These are phyloP conservation scores for Nakaseomyces kungkrabaensis DNA, from an alignment of 1,139 yeast genomes.

Conservation along the genomic window DNA sequence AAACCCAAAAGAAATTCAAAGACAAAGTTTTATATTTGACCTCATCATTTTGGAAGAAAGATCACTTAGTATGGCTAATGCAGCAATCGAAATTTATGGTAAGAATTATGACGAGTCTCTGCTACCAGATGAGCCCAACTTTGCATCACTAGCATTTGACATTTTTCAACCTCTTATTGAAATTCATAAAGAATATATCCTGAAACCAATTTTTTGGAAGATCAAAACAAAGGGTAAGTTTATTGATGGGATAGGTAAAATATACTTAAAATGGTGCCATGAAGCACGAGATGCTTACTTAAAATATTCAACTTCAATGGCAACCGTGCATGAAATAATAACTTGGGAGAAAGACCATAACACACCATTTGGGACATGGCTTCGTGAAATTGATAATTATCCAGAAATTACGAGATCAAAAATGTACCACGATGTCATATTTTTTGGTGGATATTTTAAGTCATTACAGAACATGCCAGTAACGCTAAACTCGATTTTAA, in stretches of 20 bases:
- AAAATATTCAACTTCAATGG: conserved; percentile 48
- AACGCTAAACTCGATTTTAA: conserved; percentile 50
- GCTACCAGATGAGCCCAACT: conserved; percentile 41
- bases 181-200: conserved; percentile 45
- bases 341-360: conserved; percentile 41
- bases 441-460: conserved; percentile 68
- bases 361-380: conserved; percentile 43
- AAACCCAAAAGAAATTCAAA: conserved; percentile 47
- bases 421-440: conserved; percentile 50
- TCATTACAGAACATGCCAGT: conserved; percentile 64
- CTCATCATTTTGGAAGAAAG: conserved; percentile 64
- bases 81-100: conserved; percentile 53
- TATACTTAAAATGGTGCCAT: conserved; percentile 57
- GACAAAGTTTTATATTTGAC: conserved; percentile 73
- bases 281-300: conserved; percentile 47
- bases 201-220: conserved; percentile 45
- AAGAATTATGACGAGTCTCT: conserved; percentile 36
- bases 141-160: conserved; percentile 50
- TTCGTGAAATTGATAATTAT: conserved; percentile 37
- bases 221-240: conserved; percentile 55
- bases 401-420: conserved; percentile 32
- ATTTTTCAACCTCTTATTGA: conserved; percentile 54
- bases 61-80: conserved; percentile 59
- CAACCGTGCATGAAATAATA: conserved; percentile 44
- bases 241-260: conserved; percentile 53